Percentiles rank a stretch among this genome's conserved stretches.
phyloP scores from a whole-genome alignment of 306 rosid genomes.

The Urtica urens region DNA sequence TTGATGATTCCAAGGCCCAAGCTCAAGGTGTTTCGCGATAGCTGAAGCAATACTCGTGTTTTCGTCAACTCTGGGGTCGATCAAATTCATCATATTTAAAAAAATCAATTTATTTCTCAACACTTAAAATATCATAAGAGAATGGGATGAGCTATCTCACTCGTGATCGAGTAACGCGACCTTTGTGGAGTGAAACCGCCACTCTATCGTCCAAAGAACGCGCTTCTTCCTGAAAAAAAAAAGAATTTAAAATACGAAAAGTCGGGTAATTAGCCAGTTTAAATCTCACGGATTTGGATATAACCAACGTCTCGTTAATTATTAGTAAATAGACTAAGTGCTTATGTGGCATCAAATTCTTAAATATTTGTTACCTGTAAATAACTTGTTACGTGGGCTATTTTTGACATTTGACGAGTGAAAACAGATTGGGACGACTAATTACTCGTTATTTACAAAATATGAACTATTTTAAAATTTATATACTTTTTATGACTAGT shows the following conservation, averaged over 20 bases:
- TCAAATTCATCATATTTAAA: conserved; percentile 11
- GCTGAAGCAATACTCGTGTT: conserved; percentile 35
- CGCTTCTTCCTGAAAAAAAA: conserved; percentile 50
- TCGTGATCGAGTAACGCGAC: conserved; percentile 51
- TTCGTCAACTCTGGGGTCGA: conserved; percentile 69
- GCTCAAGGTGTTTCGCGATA: conserved; percentile 59
- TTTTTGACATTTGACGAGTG: too few relatives aligned
- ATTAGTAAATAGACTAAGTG: too few relatives aligned
- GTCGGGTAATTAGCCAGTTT: too few relatives aligned
- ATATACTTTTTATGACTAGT: too few relatives aligned
- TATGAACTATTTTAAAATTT: too few relatives aligned
- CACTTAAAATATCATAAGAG: background rate
- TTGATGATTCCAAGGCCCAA: conserved; percentile 67
- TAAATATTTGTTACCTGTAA: too few relatives aligned
- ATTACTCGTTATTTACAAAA: too few relatives aligned
- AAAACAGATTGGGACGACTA: too few relatives aligned
- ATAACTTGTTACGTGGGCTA: too few relatives aligned
- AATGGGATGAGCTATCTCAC: conserved; percentile 32
- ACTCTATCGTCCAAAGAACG: conserved; percentile 88
- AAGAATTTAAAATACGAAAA: background rate
- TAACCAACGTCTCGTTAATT: too few relatives aligned
- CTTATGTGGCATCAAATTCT: too few relatives aligned
- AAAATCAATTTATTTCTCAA: conserved; percentile 10
- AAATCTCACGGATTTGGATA: too few relatives aligned
- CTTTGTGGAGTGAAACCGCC: conserved; percentile 61